Percentiles rank a stretch among this genome's conserved stretches.
These are phyloP conservation scores for Kazachstania bromeliacearum DNA, from an alignment of 805 yeast genomes.

Conservation along the genomic window DNA sequence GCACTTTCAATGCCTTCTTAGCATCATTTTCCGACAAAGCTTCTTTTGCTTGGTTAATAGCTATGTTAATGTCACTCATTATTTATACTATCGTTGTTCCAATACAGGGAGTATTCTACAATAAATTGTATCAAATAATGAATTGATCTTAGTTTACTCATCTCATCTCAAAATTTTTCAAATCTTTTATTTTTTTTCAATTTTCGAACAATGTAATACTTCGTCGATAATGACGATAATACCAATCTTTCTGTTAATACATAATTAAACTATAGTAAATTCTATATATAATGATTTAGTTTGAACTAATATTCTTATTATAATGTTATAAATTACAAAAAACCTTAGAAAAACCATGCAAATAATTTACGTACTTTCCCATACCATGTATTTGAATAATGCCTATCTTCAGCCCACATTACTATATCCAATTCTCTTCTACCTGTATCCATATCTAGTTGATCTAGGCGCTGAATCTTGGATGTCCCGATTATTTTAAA, in stretches of 20 bases:
- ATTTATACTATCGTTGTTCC: constrained; percentile 2
- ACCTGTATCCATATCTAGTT: constrained; percentile 74
- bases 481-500: constrained; percentile 56
- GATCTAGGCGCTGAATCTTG: constrained; percentile 56
- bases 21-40: constrained; percentile 21
- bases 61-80: constrained; percentile 2
- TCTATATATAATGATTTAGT: too few relatives aligned
- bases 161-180: constrained; percentile 2
- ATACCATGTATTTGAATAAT: constrained; percentile 12
- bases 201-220: too few relatives aligned
- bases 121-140: too few relatives aligned
- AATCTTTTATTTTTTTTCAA: too few relatives aligned
- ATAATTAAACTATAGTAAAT: too few relatives aligned
- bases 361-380: background rate
- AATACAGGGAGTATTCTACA: too few relatives aligned
- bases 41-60: constrained; percentile 14
- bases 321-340: too few relatives aligned
- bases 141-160: too few relatives aligned
- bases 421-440: constrained; percentile 73
- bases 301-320: too few relatives aligned
- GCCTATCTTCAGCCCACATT: constrained; percentile 69
- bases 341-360: background rate
- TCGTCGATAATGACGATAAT: too few relatives aligned
- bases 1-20: constrained; percentile 29
- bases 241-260: too few relatives aligned